Percentiles rank a stretch among this genome's conserved stretches.
Evolutionary conservation across 176 grass and related monocot species (phyloP).

Genomic region (Saccharum spontaneum): DNA sequence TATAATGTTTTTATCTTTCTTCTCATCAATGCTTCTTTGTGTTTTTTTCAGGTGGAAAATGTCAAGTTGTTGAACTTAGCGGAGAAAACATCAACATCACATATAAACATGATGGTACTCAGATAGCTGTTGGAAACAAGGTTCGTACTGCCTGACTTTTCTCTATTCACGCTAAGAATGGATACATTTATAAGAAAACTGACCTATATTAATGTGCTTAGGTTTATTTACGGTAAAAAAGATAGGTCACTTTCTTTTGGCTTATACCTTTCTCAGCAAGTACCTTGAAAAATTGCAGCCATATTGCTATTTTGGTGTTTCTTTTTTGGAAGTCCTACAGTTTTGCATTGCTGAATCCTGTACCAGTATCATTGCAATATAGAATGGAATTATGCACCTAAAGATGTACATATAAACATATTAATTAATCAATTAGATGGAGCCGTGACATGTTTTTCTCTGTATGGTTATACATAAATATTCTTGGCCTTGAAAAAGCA

Average conservation of each 20-base stretch:
- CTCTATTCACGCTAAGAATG: neutral
- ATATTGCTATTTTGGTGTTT: neutral
- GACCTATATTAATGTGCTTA: slow-evolving; percentile 1
- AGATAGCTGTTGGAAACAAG: slow-evolving; percentile 99
- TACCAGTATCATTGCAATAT: neutral
- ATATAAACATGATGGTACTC: slow-evolving; percentile 89
- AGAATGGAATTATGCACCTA: neutral
- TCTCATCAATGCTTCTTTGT: slow-evolving; percentile 29
- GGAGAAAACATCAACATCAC: slow-evolving; percentile 99
- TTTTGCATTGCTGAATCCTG: neutral
- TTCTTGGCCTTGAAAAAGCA: slow-evolving; percentile 6
- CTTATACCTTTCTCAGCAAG: slow-evolving; percentile 25
- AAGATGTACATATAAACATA: neutral
- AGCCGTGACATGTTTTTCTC: neutral
- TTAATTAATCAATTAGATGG: slow-evolving; percentile 8
- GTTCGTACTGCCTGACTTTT: slow-evolving; percentile 44
- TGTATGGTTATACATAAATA: neutral
- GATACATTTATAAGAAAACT: slow-evolving; percentile 19
- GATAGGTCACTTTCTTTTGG: neutral
- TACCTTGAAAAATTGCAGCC: neutral
- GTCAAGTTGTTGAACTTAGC: slow-evolving; percentile 89
- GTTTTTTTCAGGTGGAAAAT: slow-evolving; percentile 84
- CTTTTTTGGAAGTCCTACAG: slow-evolving; percentile 2
- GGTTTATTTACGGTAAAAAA: slow-evolving; percentile 16
- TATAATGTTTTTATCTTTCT: slow-evolving; percentile 2